These are phyloP conservation scores for Spinellus fusiger DNA, from an alignment of 192 early-diverging fungal genomes.

Conservation along the genomic window DNA sequence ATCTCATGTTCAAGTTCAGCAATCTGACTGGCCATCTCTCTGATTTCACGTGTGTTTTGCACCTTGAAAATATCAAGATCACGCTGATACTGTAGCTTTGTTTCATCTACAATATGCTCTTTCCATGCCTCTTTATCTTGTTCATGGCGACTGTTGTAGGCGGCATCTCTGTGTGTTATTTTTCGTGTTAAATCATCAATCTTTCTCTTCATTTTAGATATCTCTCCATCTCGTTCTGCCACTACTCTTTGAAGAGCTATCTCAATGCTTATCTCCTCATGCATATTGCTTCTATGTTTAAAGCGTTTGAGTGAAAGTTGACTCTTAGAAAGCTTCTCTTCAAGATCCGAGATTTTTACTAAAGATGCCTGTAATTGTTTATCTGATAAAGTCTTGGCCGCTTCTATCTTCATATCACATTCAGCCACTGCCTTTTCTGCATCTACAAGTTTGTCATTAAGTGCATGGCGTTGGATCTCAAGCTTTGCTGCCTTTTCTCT, in stretches of 20 bases:
- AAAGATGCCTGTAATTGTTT: neutral
- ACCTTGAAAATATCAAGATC: conserved; percentile 2
- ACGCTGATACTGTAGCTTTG: neutral
- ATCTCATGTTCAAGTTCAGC: conserved; percentile 6
- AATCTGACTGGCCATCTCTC: neutral
- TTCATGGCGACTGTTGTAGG: neutral
- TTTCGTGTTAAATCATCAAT: neutral
- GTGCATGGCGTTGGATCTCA: neutral
- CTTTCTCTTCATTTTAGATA: neutral
- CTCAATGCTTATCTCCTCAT: neutral
- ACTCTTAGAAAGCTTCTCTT: neutral
- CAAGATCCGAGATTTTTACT: neutral
- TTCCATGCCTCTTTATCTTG: neutral
- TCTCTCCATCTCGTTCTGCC: conserved; percentile 9
- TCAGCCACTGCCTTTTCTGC: neutral
- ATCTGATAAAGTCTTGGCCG: neutral
- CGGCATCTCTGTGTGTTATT: neutral
- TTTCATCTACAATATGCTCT: neutral
- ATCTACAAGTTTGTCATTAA: neutral
- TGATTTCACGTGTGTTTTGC: neutral
- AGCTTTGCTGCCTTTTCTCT: neutral
- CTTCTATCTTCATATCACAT: neutral
- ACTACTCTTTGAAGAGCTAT: neutral
- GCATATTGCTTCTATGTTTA: neutral
- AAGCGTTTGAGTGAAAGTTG: neutral